A percentile compares a stretch with the other conserved stretches of the same genome.
These are phyloP conservation scores for Tillandsia leiboldiana DNA, from an alignment of 176 grass and related monocot species.

Conservation along the genomic window DNA sequence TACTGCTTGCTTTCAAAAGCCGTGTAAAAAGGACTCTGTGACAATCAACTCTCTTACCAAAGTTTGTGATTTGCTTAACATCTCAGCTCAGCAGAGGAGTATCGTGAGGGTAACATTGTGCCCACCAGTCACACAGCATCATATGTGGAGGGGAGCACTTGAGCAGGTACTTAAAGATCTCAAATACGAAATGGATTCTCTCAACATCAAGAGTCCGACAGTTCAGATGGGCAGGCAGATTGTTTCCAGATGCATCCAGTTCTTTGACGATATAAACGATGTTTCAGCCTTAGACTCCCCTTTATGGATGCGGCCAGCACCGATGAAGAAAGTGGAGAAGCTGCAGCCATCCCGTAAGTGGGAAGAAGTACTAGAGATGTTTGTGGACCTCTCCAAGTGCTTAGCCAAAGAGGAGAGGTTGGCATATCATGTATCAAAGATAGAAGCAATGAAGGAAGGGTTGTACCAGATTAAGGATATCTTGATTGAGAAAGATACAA, in stretches of 20 bases:
- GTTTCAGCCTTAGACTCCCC: slow-evolving; percentile 24
- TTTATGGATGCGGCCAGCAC: slow-evolving; percentile 67
- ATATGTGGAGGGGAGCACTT: slow-evolving; percentile 63
- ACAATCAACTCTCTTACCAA: slow-evolving; percentile 44
- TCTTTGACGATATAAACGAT: slow-evolving; percentile 32
- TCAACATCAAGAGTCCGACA: slow-evolving; percentile 19
- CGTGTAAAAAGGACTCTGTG: slow-evolving; percentile 15
- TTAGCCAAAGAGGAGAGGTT: slow-evolving; percentile 29
- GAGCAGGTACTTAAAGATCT: slow-evolving; percentile 56
- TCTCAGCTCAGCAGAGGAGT: slow-evolving; percentile 62
- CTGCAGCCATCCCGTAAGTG: slow-evolving; percentile 36
- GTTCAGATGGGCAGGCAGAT: slow-evolving; percentile 62
- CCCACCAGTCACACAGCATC: slow-evolving; percentile 78
- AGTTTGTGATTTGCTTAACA: slow-evolving; percentile 53
- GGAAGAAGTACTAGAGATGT: slow-evolving; percentile 85
- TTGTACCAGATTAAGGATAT: slow-evolving; percentile 60
- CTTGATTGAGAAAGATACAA: slow-evolving; percentile 47
- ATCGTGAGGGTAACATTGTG: slow-evolving; percentile 50
- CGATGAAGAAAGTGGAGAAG: slow-evolving; percentile 23
- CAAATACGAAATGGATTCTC: slow-evolving; percentile 32
- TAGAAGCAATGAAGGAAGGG: slow-evolving; percentile 68
- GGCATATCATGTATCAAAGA: slow-evolving; percentile 34
- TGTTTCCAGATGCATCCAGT: slow-evolving; percentile 32
- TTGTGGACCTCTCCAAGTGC: slow-evolving; percentile 51
- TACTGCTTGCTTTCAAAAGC: slow-evolving; percentile 10